Base-by-base conservation (phyloP, 805 yeast species). In the Hanseniaspora nectarophila region DNA sequence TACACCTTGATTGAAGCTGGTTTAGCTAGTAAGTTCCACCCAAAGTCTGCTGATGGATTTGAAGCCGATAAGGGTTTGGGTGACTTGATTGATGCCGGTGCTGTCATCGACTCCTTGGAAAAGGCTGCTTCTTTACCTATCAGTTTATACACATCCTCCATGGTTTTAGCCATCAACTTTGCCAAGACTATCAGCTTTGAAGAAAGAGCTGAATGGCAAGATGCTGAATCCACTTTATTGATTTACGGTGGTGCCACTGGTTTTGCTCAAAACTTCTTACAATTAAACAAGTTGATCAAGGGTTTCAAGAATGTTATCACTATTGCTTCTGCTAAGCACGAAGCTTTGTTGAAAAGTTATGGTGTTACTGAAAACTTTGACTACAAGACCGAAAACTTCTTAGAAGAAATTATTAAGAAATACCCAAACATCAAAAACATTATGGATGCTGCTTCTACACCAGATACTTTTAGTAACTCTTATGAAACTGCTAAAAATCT, bases 201-300 rank as follows among this genome's bases (percentile, higher is more conserved):
- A 3, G 21, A 50, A n/a, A 23, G 55, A 2, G 57, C 60, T 2
- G 47, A 51, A 33, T 38, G 43, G 43, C 54, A 45, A 52, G 45
- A 52, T 23, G 10, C 43, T 29, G 70, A 67, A 43, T 68, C 68
- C 54, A 67, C 68, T 55, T 60, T 79, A 35, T 60, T 80, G 46
- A 67, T 80, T 43, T 77, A 82, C 80, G 81, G 82, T 60, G 89
- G 83, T 56, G 77, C 85, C n/a, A 72, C 84, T 20, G 73, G 82
- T 20, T 71, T 81, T 12, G 88, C 87, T 26, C 70, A 68, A 47
- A 45, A 68, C 23, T 77, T 79, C 10, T 73, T 80, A 51, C 89
- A 83, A 68, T 56, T 80, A 43, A 82, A 82, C 21, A 75, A 75
- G 58, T 60, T 68, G 32, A 55, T 75, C 23, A 56, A 60, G 34